A percentile compares a stretch with the other conserved stretches of the same genome.
Evolutionary conservation across 2,329 filamentous ascomycete species (phyloP).

Genomic region (Colletotrichum coccodes): DNA sequence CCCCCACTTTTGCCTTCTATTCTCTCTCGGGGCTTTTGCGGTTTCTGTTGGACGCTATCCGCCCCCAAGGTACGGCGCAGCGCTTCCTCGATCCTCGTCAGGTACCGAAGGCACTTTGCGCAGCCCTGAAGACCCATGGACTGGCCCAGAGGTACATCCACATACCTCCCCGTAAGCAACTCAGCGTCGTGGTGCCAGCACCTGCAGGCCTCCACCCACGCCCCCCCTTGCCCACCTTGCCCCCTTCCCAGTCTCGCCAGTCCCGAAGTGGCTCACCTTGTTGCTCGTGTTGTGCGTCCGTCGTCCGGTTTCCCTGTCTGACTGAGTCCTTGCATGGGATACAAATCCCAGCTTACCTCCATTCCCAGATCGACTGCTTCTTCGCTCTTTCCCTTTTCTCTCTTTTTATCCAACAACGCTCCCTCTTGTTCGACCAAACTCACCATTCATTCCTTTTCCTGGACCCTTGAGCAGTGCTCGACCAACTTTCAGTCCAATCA

Average conservation of each 20-base stretch:
- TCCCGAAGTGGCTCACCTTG: neutral
- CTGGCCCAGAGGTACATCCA: neutral
- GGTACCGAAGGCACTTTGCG: conserved; percentile 9
- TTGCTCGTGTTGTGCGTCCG: neutral
- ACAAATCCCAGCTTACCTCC: conserved; percentile 31
- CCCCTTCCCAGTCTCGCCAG: too few relatives aligned
- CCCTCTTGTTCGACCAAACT: conserved; percentile 31
- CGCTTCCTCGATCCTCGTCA: conserved; percentile 4
- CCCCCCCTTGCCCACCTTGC: conserved; percentile 3
- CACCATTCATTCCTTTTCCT: conserved; percentile 28
- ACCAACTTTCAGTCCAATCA: conserved; percentile 23
- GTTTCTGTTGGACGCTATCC: conserved; percentile 11
- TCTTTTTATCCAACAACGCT: conserved; percentile 28
- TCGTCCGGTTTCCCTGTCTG: neutral
- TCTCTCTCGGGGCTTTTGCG: conserved; percentile 29
- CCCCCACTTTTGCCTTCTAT: conserved; percentile 8
- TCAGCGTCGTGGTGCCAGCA: conserved; percentile 6
- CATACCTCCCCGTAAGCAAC: conserved; percentile 2
- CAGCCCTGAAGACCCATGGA: neutral
- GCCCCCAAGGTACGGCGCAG: neutral
- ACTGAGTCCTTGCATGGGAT: conserved; percentile 10
- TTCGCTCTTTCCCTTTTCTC: conserved; percentile 3
- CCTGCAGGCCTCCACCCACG: conserved; percentile 15
- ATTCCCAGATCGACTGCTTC: neutral
- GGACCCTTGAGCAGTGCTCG: conserved; percentile 33